Evolutionary conservation across 169 alveolate genomes (phyloP), one percentile per base, ranked within the genome.

Genomic region (Babesia gibsoni): DNA sequence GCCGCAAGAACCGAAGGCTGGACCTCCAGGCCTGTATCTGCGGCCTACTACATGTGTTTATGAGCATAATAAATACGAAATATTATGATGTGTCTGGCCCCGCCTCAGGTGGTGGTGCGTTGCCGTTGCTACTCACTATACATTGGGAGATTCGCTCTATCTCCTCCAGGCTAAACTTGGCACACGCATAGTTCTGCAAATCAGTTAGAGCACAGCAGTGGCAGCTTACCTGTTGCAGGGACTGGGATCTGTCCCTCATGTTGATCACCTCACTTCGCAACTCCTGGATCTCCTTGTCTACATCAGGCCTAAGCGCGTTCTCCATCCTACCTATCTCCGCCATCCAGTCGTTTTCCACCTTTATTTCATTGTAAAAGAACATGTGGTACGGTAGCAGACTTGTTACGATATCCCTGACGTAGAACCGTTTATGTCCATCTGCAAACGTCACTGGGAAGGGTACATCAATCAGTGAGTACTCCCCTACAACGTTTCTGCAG

Each of bases 401-500:
- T 7, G 78, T 36, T 30, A 73, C 23, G 18, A 73, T 41, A 43
- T 73, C 84, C 25, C 27, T 29, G 16, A 64, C 36, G 36, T 25
- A 29, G 64, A 48, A 73, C 22, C 30, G 36, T 61, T 64, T 64
- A 3, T 4, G 10, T 1, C 84, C 84, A 37, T 49, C n/a, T 10
- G 12, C 61, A 16, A 18, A 35, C 0, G 25, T 29, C n/a, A 35
- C 2, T 18, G 48, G 41, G 52, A n/a, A 73, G 33, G 65, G 84
- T 23, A 41, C 23, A 16, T 73, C 79, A 29, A 73, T 48, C 72
- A 63, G 61, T 12, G 57, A 41, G 42, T 52, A 58, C 42, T 73
- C 84, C 16, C 84, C 84, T 9, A 73, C 41, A n/a, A 65, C 68
- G 43, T 35, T 20, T 46, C 58, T 49, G 52, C 84, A 73, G 52